A percentile compares a stretch with the other conserved stretches of the same genome.
phyloP scores from a whole-genome alignment of 305 asterid genomes.

The Petunia hybrid region DNA sequence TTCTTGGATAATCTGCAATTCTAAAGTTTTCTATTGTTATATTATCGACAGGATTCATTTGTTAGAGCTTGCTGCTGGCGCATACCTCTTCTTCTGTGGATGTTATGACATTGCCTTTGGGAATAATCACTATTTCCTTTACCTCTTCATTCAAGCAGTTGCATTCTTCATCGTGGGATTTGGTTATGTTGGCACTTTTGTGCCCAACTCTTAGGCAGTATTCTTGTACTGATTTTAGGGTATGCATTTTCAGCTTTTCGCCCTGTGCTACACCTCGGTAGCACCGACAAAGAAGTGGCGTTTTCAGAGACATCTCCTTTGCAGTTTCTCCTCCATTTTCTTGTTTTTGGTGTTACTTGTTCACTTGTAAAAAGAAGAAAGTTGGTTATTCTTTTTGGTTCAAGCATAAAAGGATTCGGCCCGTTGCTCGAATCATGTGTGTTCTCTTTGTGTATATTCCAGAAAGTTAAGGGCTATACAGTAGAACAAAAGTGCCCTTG shows the following conservation, averaged over 20 bases:
- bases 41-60: slow-evolving; percentile 54
- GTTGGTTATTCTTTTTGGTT: slow-evolving; percentile 55
- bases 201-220: slow-evolving; percentile 33
- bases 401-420: slow-evolving; percentile 46
- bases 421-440: slow-evolving; percentile 40
- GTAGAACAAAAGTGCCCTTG: background rate
- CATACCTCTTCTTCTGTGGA: slow-evolving; percentile 45
- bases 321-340: slow-evolving; percentile 31
- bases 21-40: background rate
- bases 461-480: slow-evolving; percentile 9
- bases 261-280: slow-evolving; percentile 29
- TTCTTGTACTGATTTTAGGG: background rate
- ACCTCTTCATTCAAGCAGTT: slow-evolving; percentile 45
- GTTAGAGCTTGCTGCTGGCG: slow-evolving; percentile 45
- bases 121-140: slow-evolving; percentile 40
- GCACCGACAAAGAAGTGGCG: slow-evolving; percentile 33
- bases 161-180: slow-evolving; percentile 46
- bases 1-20: background rate
- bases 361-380: slow-evolving; percentile 48
- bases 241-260: background rate
- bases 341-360: slow-evolving; percentile 16
- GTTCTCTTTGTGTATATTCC: slow-evolving; percentile 39
- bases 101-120: slow-evolving; percentile 45
- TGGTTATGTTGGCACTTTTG: slow-evolving; percentile 47
- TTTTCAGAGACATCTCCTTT: slow-evolving; percentile 33